Base-by-base conservation (phyloP, 768 basidiomycete species). In the Tulasnella sp. region DNA sequence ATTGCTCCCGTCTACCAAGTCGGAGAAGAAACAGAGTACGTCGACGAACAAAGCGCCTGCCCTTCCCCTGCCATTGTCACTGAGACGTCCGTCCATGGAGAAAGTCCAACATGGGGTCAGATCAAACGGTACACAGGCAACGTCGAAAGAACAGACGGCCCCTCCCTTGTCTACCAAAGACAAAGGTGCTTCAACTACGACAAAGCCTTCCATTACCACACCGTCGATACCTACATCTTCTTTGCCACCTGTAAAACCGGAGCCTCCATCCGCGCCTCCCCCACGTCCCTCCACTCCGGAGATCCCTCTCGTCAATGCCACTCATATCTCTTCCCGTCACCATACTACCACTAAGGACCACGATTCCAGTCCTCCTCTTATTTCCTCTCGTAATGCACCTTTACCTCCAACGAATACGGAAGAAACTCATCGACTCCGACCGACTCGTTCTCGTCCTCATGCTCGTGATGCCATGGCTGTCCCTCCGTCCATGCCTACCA, bases 11-110 rank as follows among this genome's bases (percentile, higher is more conserved):
- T 40, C 17, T n/a, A 54, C 14, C 52, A 39, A 40, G 52, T 27
- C 52, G 3, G 52, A 54, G 36, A 15, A 40, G 37, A 54, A 54
- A 40, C 17, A 23, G 37, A 25, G 17, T 17, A 40, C 52, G n/a
- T 29, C 39, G 39, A 29, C 46, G n/a, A 37, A 54, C 39, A n/a
- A 17, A 27, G 21, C 46, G 25, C 29, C 46, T 25, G 34, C 46
- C 19, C 52, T 14, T 17, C 37, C 52, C 7, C 35, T 39, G 3
- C 17, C 52, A 1, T 40, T 54, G 52, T 41, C 52, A 11, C 52
- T 54, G 14, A 40, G 17, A 4, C 34, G 52, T 21, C 52, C 52
- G 15, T 54, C 52, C 2, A 37, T 54, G 39, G 52, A 54, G 25
- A 54, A 17, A 29, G 52, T 54, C 27, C 46, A 25, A 9, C n/a